Percentiles rank a stretch among this genome's conserved stretches.
Evolutionary conservation across 352 stramenopile genomes (phyloP).

Genomic region (Thalassiosira delicatula): DNA sequence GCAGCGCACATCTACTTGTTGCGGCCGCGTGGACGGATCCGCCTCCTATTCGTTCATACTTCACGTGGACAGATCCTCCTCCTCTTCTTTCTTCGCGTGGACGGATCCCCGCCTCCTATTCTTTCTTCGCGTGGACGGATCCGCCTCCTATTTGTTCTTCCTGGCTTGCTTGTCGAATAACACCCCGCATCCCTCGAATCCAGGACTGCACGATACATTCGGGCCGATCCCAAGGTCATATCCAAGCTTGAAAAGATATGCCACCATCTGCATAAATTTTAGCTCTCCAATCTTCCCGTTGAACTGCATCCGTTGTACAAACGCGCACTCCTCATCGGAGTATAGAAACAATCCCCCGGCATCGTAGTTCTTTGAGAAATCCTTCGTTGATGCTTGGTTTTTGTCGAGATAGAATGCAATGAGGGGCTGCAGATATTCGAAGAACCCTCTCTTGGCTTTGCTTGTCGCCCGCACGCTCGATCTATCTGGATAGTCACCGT

Average conservation of each 20-base stretch:
- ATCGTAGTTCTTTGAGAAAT: neutral
- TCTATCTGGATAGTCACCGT: neutral
- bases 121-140: too few species aligned
- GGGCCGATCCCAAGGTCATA: constrained; percentile 25
- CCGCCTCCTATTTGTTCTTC: too few species aligned
- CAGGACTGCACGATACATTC: constrained; percentile 28
- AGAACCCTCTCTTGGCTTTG: neutral
- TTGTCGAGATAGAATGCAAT: neutral
- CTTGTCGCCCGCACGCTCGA: neutral
- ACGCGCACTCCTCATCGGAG: neutral
- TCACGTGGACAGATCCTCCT: too few species aligned
- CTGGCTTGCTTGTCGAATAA: too few species aligned
- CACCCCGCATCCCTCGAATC: constrained; percentile 33
- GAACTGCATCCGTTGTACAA: neutral
- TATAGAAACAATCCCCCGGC: constrained; percentile 18
- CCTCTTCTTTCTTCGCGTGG: too few species aligned
- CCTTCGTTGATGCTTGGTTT: neutral
- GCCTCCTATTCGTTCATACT: too few species aligned
- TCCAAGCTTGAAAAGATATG: constrained; percentile 34
- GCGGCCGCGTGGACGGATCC: too few species aligned
- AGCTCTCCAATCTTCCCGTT: neutral
- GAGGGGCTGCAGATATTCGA: neutral
- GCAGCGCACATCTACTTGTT: too few species aligned
- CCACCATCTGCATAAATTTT: constrained; percentile 15
- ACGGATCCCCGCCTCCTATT: too few species aligned